Evolutionary conservation across 169 alveolate genomes (phyloP), one percentile per base, ranked within the genome.

Genomic region (Neospora caninum): DNA sequence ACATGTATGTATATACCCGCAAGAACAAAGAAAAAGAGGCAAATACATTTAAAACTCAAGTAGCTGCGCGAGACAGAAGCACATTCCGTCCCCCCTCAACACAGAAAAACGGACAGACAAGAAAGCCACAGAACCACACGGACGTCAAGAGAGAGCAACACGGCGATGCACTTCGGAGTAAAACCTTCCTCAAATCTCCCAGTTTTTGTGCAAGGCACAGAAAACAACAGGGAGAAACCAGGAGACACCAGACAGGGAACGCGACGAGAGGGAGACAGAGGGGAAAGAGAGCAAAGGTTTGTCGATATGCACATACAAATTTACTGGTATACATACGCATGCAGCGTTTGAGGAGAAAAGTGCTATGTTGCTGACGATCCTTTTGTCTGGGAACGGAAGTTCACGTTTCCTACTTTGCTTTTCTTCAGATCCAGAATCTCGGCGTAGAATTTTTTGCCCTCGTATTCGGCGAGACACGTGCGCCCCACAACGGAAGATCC

Each of bases 381-480:
- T 64, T 64, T 27, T 22, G n/a, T 22, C 73, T 64, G 73, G 25
- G 31, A 22, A 1, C 16, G 20, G 20, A 64, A 10, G 73, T 64
- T 6, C 73, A 20, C 69, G 39, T 41, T 49, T 49, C 89, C 13
- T 31, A 82, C 89, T 29, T 82, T 82, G 89, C 89, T 82, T 82
- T 82, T 82, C 86, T 88, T 93, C 4, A 93, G 88, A 53, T 93
- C 93, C 69, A 93, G 88, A 22, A 93, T 93, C 0, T 91, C 91
- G 54, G 93, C 95, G 58, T 93, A 87, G 86, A 86, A 93, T 53
- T 91, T 87, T 82, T 86, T 93, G 36, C 95, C 95, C 78, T 93
- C 95, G 67, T 87, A 93, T 42, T 93, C 93, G 20, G 95, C 95
- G 0, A 87, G 64, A 58, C 95, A 93, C 6, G 93, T 93, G 53